Evolutionary conservation across 805 yeast species (phyloP), one percentile per base, ranked within the genome.

Genomic region (Metschnikowia henanensis): DNA sequence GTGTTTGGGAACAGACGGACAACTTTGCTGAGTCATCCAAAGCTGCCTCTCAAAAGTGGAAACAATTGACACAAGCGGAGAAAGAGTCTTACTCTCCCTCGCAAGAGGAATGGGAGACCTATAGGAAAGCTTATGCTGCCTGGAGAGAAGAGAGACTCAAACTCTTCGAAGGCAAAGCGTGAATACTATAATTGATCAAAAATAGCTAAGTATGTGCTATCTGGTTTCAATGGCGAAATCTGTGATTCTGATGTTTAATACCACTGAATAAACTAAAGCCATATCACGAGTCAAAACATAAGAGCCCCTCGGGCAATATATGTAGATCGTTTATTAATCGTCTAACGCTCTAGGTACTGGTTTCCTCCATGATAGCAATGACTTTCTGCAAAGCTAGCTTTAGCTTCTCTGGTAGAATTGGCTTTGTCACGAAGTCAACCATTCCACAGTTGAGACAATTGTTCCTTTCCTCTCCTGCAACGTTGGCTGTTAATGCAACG

Each of bases 351-450:
- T n/a, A n/a, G n/a, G n/a, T n/a, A n/a, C n/a, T n/a, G n/a, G n/a
- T n/a, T n/a, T 28, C 8, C 30, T 28, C 30, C 30, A 28, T 28
- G 13, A n/a, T 4, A 6, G 7, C 19, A 12, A 47, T 49, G 3
- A 52, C 56, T 21, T 39, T 47, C 12, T 33, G 26, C 29, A 75
- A 57, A 30, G 72, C 76, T 22, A 64, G 53, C 30, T 58, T 66
- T 44, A 78, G 56, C 34, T 66, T 72, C 16, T 62, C 62, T 0
- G 82, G 83, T 9, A 77, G 51, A 30, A 78, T 68, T 1, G 83
- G 83, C 49, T 78, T 78, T 29, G 79, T 70, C 2, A 78, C 61
- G 47, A 76, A 78, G 34, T 76, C 79, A 18, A 66, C 59, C 83
- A 78, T 78, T 0, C 81, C 81, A 43, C 73, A 64, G n/a, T 64